These are phyloP conservation scores for Pseudopyricularia cyperi DNA, from an alignment of 2,329 filamentous ascomycete genomes.

Conservation along the genomic window DNA sequence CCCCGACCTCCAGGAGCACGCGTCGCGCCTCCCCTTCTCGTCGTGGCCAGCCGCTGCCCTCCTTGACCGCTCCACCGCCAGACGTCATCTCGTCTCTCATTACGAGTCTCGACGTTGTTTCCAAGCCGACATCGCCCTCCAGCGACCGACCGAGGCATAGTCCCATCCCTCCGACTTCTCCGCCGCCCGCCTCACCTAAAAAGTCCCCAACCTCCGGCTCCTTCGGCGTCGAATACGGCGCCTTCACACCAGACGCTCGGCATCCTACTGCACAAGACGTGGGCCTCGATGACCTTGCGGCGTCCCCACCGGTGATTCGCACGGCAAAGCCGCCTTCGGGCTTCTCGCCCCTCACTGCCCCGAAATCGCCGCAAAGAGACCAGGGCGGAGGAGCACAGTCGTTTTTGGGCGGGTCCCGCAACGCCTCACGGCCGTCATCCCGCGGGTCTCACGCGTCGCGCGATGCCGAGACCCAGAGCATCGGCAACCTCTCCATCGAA, in stretches of 20 bases:
- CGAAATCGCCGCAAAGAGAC: slow-evolving; percentile 38
- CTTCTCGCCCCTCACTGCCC: slow-evolving; percentile 56
- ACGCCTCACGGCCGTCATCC: slow-evolving; percentile 45
- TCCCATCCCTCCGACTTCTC: slow-evolving; percentile 8
- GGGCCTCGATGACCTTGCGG: slow-evolving; percentile 46
- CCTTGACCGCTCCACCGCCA: slow-evolving; percentile 30
- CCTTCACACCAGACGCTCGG: slow-evolving; percentile 40
- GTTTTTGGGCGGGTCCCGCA: slow-evolving; percentile 35
- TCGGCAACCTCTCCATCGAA: slow-evolving; percentile 52
- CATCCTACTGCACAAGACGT: slow-evolving; percentile 32
- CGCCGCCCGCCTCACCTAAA: slow-evolving; percentile 16
- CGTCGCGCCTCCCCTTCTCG: slow-evolving; percentile 5
- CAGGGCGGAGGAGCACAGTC: slow-evolving; percentile 38
- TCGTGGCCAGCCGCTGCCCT: slow-evolving; percentile 21
- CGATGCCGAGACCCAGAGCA: slow-evolving; percentile 46
- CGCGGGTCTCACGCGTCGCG: slow-evolving; percentile 40
- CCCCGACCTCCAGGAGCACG: background rate
- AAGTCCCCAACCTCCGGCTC: slow-evolving; percentile 29
- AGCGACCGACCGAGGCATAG: slow-evolving; percentile 35
- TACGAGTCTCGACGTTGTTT: slow-evolving; percentile 56
- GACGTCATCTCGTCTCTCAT: slow-evolving; percentile 60
- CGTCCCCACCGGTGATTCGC: slow-evolving; percentile 58
- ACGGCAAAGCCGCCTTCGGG: slow-evolving; percentile 74
- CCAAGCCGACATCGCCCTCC: slow-evolving; percentile 52
- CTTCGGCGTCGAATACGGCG: slow-evolving; percentile 64